Percentiles rank a stretch among this genome's conserved stretches.
Evolutionary conservation across 192 early-diverging fungal species (phyloP).

Genomic region (Linnemannia zychae): DNA sequence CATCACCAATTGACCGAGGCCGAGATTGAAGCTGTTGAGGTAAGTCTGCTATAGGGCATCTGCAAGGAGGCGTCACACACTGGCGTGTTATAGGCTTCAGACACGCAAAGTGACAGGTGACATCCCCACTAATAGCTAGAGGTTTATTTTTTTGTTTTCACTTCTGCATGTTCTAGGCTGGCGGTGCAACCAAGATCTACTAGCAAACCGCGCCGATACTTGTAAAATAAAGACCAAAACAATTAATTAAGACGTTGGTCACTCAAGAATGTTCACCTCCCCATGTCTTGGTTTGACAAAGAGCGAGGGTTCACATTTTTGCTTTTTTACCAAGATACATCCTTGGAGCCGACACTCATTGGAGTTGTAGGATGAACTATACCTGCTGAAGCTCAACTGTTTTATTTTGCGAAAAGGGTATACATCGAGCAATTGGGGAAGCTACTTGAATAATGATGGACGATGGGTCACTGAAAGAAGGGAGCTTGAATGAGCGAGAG

Average conservation of each 20-base stretch:
- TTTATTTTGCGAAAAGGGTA: no score
- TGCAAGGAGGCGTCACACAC: no score
- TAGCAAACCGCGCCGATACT: not conserved
- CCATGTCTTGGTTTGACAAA: not conserved
- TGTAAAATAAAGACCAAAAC: not conserved
- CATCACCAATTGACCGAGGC: conserved; percentile 56
- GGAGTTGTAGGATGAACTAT: no score
- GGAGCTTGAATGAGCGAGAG: no score
- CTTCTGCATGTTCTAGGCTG: not conserved
- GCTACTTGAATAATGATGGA: no score
- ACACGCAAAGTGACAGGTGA: not conserved
- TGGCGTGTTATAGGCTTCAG: not conserved
- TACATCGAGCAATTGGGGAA: no score
- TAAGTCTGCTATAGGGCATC: conserved; percentile 11
- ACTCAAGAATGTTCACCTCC: not conserved
- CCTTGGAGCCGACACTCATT: no score
- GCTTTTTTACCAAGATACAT: not conserved
- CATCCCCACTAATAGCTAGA: no score
- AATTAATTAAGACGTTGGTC: not conserved
- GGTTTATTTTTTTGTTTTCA: no score
- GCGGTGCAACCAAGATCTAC: conserved; percentile 29
- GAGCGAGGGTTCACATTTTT: not conserved
- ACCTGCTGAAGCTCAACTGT: no score
- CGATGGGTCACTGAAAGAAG: no score
- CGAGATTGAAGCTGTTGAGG: conserved; percentile 68